Evolutionary conservation across 306 rosid genomes (phyloP).

Genomic region (Prunus dulcis): DNA sequence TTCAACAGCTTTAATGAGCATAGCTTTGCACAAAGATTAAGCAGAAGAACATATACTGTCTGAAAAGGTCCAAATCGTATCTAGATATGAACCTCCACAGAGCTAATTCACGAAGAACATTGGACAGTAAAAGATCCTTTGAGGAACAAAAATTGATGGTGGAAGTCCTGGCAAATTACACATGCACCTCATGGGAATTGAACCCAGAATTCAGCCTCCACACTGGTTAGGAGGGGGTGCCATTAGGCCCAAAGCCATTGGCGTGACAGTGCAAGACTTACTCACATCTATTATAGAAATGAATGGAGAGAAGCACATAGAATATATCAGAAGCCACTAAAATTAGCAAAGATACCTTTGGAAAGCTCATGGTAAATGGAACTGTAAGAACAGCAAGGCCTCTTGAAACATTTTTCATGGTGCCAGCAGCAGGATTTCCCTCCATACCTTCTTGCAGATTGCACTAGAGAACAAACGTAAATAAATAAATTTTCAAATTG

Average conservation of each 20-base stretch:
- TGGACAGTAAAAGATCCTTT: background rate
- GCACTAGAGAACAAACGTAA: slow-evolving; percentile 40
- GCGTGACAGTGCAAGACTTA: slow-evolving; percentile 14
- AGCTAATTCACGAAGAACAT: background rate
- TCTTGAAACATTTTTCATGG: slow-evolving; percentile 81
- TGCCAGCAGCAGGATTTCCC: slow-evolving; percentile 75
- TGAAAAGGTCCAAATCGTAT: background rate
- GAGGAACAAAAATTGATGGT: background rate
- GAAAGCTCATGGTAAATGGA: slow-evolving; percentile 82
- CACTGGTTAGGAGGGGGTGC: background rate
- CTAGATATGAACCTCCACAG: background rate
- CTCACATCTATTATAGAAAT: background rate
- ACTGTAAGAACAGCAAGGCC: slow-evolving; percentile 81
- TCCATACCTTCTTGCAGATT: slow-evolving; percentile 93
- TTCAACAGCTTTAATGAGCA: background rate
- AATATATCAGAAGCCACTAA: background rate
- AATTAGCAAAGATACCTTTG: slow-evolving; percentile 54
- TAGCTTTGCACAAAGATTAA: background rate
- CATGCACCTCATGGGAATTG: background rate
- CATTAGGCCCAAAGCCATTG: background rate
- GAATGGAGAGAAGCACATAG: slow-evolving; percentile 5
- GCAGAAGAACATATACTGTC: background rate
- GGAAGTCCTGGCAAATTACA: background rate
- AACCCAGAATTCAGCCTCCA: background rate
- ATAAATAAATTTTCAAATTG: background rate